Base-by-base conservation (phyloP, 768 basidiomycete genomes). In the Russula sp. region DNA sequence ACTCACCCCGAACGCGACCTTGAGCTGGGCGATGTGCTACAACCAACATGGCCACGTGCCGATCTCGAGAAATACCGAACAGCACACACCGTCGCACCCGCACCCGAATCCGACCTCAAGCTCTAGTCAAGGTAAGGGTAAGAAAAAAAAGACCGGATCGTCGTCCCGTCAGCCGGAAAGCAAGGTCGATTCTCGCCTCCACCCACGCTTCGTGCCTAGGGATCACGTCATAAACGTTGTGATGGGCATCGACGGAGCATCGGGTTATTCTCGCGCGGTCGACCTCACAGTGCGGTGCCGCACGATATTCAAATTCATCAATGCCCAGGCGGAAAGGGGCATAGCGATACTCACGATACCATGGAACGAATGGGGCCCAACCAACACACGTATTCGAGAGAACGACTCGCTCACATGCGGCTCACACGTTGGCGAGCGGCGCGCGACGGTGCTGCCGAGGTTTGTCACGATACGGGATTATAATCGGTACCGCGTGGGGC, bases 211-310 rank as follows among this genome's bases (percentile, higher is more conserved):
- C 10, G 40, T 58, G 14, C 62, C 62, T 18, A 26, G 28, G 26
- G 24, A 63, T 11, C 38, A 50, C 38, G 58, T 63, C 49, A 42
- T 63, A 38, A 63, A 56, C 49, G 40, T 63, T 5, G 49, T 63
- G 49, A 57, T 63, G 62, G 49, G 52, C 11, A 18, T 63, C n/a
- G 49, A 63, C 18, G 42, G 11, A 4, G 11, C 20, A 0, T 58
- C 56, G 4, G 56, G 56, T 8, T 24, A 34, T 22, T 57, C 34
- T 28, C 49, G 40, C 6, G 58, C 40, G 18, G 20, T 63, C n/a
- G 56, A 63, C n/a, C 56, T 63, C 36, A 44, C 30, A 22, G 62
- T 58, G 36, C 62, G 40, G 11, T 63, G 62, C 13, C 62, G 62
- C 30, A 52, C 56, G 56, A 30, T 63, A 14, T n/a, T 63, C 30